Conservation (phyloP, 441 rosid genomes). For the Cnidoscolus chayamansa region DNA sequence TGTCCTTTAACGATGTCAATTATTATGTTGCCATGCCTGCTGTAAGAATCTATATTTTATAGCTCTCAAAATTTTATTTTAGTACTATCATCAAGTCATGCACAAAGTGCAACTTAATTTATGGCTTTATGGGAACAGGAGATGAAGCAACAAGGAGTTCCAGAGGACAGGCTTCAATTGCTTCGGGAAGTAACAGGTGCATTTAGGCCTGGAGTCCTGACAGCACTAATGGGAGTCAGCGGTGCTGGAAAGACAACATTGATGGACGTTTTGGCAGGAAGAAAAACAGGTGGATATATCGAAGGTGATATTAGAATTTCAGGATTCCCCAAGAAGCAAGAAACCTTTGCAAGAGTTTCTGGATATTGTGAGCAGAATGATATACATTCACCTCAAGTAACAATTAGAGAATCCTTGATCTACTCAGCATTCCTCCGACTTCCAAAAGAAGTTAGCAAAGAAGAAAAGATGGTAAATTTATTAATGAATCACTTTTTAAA, state of each 20-base stretch:
- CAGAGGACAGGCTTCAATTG: conserved; percentile 64
- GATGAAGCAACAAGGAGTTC: conserved; percentile 69
- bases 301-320: conserved; percentile 79
- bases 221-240: conserved; percentile 93
- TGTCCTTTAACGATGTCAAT: conserved; percentile 69
- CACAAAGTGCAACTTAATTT: too few species aligned
- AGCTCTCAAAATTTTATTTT: background rate
- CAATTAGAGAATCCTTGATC: conserved; percentile 57
- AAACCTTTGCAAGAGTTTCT: conserved; percentile 34
- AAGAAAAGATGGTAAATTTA: conserved; percentile 51
- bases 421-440: conserved; percentile 51
- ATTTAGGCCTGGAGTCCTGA: conserved; percentile 83
- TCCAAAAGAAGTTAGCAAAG: conserved; percentile 37
- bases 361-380: conserved; percentile 43
- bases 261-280: conserved; percentile 93
- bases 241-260: conserved; percentile 97
- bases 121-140: conserved; percentile 42
- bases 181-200: conserved; percentile 68
- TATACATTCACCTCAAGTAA: conserved; percentile 48
- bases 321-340: conserved; percentile 67
- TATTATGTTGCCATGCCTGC: conserved; percentile 87
- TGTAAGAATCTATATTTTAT: conserved; percentile 36
- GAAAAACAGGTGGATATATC: conserved; percentile 83
- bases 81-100: too few species aligned
- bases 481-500: background rate